A percentile compares a stretch with the other conserved stretches of the same genome.
Evolutionary conservation across 345 rosid genomes (phyloP).

Genomic region (Melaleuca alternifolia): DNA sequence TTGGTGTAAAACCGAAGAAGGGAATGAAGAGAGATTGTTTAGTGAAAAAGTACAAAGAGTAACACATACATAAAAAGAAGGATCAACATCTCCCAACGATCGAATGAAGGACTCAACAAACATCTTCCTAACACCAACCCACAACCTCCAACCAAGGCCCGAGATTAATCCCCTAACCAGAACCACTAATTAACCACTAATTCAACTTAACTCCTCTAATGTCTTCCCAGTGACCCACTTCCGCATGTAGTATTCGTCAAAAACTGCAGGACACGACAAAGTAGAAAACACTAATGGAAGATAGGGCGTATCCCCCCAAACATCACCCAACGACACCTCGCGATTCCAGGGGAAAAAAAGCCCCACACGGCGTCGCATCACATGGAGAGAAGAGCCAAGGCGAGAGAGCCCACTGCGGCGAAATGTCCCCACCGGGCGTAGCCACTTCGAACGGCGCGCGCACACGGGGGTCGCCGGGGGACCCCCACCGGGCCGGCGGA

Average conservation of each 20-base stretch:
- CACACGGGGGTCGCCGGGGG: background rate
- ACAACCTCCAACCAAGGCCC: background rate
- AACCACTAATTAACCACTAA: background rate
- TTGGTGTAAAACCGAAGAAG: background rate
- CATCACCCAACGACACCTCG: accelerated
- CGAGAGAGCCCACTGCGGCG: background rate
- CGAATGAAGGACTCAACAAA: background rate
- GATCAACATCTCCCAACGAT: background rate
- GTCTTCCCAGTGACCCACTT: background rate
- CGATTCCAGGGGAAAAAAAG: no score
- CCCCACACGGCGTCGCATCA: background rate
- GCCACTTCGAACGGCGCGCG: background rate
- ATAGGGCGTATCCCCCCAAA: background rate
- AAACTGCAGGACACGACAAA: background rate
- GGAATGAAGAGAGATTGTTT: background rate
- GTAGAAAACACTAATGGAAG: background rate
- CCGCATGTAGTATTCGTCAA: background rate
- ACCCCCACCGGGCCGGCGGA: background rate
- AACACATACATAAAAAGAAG: background rate
- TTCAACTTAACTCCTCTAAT: background rate
- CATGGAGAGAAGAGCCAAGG: background rate
- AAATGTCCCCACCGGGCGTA: background rate
- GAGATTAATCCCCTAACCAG: background rate
- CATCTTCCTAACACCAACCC: no score
- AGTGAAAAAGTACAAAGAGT: no score